Evolutionary conservation across 2,329 filamentous ascomycete genomes (phyloP).

Genomic region (Colletotrichum gigasporum): DNA sequence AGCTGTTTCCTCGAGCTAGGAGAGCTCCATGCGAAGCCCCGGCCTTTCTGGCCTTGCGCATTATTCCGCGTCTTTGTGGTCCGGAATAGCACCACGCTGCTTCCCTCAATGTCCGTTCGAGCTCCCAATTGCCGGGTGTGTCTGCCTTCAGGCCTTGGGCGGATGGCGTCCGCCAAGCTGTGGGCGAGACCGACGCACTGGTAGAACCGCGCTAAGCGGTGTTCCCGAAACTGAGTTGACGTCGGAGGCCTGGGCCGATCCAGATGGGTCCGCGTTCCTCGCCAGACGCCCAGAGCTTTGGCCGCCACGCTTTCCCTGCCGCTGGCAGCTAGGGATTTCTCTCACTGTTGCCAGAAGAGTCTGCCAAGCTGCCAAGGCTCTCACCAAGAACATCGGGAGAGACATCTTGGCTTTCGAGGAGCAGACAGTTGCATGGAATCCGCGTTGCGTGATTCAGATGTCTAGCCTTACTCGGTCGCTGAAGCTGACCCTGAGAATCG

Average conservation of each 20-base stretch:
- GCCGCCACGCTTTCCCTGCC: background rate
- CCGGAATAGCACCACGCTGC: background rate
- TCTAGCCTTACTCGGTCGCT: too few relatives aligned
- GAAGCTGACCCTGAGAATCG: too few relatives aligned
- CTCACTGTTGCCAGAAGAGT: background rate
- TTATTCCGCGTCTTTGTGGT: background rate
- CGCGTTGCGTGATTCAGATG: background rate
- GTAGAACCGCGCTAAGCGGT: background rate
- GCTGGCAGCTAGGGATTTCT: background rate
- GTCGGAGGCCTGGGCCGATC: background rate
- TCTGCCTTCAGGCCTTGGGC: background rate
- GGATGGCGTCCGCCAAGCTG: background rate
- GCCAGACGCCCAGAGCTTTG: background rate
- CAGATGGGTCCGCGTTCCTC: background rate
- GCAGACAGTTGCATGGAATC: background rate
- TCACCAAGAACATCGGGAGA: background rate
- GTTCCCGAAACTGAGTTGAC: conserved; percentile 1
- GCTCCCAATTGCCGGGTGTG: background rate
- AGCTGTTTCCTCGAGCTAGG: background rate
- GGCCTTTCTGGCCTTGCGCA: background rate
- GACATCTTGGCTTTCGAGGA: background rate
- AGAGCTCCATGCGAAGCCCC: background rate
- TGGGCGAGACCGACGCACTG: background rate
- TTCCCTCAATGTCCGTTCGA: background rate
- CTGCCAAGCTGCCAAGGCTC: background rate